Conservation (phyloP, 1,284 basidiomycete species). For the Ustilago vetiveriae region DNA sequence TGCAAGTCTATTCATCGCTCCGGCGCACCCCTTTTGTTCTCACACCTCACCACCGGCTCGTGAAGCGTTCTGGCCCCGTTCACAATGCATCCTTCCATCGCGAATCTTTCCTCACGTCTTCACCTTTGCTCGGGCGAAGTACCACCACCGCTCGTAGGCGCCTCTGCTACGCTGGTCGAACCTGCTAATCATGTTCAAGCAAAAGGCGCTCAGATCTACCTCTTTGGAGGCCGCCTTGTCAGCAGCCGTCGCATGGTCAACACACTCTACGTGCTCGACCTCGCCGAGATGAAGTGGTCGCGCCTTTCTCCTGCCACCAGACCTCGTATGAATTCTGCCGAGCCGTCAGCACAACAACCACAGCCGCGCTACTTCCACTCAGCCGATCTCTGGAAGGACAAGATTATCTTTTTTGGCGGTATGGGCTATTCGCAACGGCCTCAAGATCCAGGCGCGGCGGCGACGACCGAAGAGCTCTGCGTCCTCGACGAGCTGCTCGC, state of each 20-base stretch:
- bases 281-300: conserved; percentile 53
- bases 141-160: conserved; percentile 60
- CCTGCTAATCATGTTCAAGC: conserved; percentile 7
- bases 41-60: neutral
- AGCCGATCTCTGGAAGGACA: conserved; percentile 58
- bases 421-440: conserved; percentile 55
- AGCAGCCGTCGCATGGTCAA: conserved; percentile 59
- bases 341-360: conserved; percentile 24
- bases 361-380: conserved; percentile 63
- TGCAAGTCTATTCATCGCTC: neutral
- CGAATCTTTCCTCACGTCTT: conserved; percentile 45
- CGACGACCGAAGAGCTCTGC: conserved; percentile 44
- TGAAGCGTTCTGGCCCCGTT: too few relatives aligned
- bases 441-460: conserved; percentile 2
- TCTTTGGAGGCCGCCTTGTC: conserved; percentile 62
- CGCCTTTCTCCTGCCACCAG: conserved; percentile 22
- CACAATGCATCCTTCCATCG: conserved; percentile 47
- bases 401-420: conserved; percentile 60
- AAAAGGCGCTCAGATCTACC: conserved; percentile 39
- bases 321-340: neutral
- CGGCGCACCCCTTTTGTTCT: neutral
- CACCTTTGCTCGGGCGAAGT: conserved; percentile 53
- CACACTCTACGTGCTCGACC: conserved; percentile 56
- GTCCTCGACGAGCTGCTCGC: conserved; percentile 59
- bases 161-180: conserved; percentile 58